A percentile compares a stretch with the other conserved stretches of the same genome.
phyloP scores from a whole-genome alignment of 345 rosid genomes.

The Garcia nutans region DNA sequence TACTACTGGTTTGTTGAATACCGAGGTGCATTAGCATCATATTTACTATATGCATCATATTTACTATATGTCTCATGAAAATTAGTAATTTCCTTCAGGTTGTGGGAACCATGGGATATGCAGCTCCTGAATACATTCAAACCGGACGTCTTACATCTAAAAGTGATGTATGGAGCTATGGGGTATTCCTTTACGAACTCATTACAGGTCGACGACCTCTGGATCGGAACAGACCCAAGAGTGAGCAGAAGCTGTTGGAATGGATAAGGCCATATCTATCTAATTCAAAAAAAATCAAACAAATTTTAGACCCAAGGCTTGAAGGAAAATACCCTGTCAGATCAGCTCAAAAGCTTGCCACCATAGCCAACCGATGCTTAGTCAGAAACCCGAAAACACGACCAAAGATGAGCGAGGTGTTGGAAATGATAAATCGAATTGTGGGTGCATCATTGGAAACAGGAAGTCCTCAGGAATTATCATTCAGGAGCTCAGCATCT shows the following conservation, averaged over 20 bases:
- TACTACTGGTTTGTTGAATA: not conserved
- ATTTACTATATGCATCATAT: not conserved
- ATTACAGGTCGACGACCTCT: conserved; percentile 87
- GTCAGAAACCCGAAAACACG: conserved; percentile 57
- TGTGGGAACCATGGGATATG: conserved; percentile 93
- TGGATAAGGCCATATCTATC: conserved; percentile 88
- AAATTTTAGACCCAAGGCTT: conserved; percentile 79
- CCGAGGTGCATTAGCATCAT: too few species aligned
- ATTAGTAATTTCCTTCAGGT: conserved; percentile 44
- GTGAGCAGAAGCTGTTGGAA: conserved; percentile 82
- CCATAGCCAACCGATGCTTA: conserved; percentile 77
- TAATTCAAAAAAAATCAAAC: conserved; percentile 59
- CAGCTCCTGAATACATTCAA: conserved; percentile 88
- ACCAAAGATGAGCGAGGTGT: conserved; percentile 77
- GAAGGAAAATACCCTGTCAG: conserved; percentile 65
- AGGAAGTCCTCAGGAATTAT: conserved; percentile 57
- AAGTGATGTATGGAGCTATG: conserved; percentile 89
- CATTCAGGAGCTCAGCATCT: conserved; percentile 35
- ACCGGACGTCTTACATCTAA: conserved; percentile 83
- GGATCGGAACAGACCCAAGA: conserved; percentile 76
- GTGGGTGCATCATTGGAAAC: conserved; percentile 41
- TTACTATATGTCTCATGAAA: not conserved
- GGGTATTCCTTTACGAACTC: conserved; percentile 85
- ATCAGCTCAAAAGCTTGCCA: conserved; percentile 70
- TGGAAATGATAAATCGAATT: conserved; percentile 63